Conservation (phyloP, 331 rosid genomes). For the Malus hybrid region DNA sequence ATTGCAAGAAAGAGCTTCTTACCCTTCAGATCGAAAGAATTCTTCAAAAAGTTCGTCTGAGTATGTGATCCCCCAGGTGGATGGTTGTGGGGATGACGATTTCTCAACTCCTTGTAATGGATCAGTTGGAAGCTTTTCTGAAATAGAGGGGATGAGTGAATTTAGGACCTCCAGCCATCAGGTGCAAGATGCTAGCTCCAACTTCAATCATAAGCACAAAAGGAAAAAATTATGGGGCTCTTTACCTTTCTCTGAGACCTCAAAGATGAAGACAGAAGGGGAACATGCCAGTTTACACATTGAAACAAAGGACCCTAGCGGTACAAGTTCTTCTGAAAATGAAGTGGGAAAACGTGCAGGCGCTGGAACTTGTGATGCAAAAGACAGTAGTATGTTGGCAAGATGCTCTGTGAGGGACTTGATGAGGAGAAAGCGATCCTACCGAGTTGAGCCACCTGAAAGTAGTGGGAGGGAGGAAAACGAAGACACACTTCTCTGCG, state of each 20-base stretch:
- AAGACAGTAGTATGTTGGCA: constrained; percentile 26
- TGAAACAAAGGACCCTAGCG: constrained; percentile 25
- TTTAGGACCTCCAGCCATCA: constrained; percentile 24
- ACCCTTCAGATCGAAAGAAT: constrained; percentile 19
- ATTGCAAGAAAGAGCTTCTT: constrained; percentile 24
- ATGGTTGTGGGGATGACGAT: constrained; percentile 55
- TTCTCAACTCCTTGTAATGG: constrained; percentile 35
- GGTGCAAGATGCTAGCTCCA: constrained; percentile 25
- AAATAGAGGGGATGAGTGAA: constrained; percentile 24
- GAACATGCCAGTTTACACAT: constrained; percentile 14
- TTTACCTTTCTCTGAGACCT: constrained; percentile 45
- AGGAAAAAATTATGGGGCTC: constrained; percentile 58
- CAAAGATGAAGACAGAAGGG: constrained; percentile 23
- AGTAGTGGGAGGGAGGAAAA: constrained; percentile 26
- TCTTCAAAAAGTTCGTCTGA: constrained; percentile 26
- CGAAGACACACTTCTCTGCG: constrained; percentile 19
- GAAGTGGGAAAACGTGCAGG: constrained; percentile 25
- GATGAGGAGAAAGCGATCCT: constrained; percentile 81
- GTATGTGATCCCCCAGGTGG: constrained; percentile 52
- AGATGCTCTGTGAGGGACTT: constrained; percentile 68
- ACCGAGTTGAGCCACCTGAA: constrained; percentile 38
- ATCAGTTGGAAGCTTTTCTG: constrained; percentile 36
- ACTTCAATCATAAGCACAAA: constrained; percentile 24
- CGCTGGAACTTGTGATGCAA: constrained; percentile 17
- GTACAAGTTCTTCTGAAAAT: constrained; percentile 18